Base-by-base conservation (phyloP, 2,329 filamentous ascomycete species). In the Raffaelea albimanens region DNA sequence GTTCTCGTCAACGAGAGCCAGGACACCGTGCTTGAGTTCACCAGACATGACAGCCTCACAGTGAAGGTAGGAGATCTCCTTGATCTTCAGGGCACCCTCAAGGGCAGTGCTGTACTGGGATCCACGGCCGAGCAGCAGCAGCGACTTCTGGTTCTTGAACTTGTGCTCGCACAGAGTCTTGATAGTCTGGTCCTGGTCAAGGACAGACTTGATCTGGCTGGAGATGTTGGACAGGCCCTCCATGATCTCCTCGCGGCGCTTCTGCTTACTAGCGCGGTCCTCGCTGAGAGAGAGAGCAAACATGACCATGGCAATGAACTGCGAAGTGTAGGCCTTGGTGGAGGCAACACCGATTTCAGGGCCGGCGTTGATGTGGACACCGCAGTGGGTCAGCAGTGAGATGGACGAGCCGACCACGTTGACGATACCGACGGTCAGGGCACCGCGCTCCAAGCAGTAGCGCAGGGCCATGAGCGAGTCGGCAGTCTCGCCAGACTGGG, bases 271-370 rank as follows among this genome's bases (percentile, higher is more conserved):
- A 39, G 90, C 87, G 58, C 93, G 87, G 68, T 98, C 93, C 72
- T 98, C 93, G 61, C 87, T 93, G 50, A 98, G 80, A 25, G 90
- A 96, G 54, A 98, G 76, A 7, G 93, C 93, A 61, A 98, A 97
- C 93, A 98, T 98, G 71, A 97, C 86, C 89, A 98, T 96, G 66
- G 93, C 95, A 62, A 98, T 88, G 68, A 97, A 98, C 67, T 98
- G 93, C 42, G 93, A 97, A 14, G 93, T 98, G 73, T 98, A 98
- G 36, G 93, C 93, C 78, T 98, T 98, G 68, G 93, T 98, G 42
- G 91, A 97, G 51, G 93, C 93, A 56, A 98, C 93, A 82, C 93
- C 93, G 55, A 98, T 97, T 69, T 98, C 93, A 46, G 93, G 93
- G 49, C 93, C 93, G 57, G 93, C 93, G 70, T 98, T 98, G 75